phyloP scores from a whole-genome alignment of 1,139 yeast genomes.

The Debaryomycetaceae sp. region DNA sequence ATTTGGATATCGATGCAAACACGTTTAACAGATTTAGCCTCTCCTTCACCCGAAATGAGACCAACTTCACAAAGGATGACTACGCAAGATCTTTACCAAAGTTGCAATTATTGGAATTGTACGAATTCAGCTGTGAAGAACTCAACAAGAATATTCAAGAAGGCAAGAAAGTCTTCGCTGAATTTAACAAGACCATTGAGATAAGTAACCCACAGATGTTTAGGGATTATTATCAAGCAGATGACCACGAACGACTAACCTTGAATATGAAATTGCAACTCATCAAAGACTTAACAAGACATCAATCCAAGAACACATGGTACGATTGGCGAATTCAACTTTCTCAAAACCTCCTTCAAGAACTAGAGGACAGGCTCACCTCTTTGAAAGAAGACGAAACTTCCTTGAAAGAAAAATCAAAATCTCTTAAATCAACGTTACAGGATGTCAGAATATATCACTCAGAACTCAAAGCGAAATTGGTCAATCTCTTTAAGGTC shows the following conservation, averaged over 20 bases:
- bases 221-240: conserved; percentile 40
- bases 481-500: conserved; percentile 18
- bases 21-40: conserved; percentile 23
- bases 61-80: conserved; percentile 18
- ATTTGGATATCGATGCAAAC: conserved; percentile 38
- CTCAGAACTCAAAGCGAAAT: conserved; percentile 17
- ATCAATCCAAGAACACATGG: conserved; percentile 53
- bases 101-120: conserved; percentile 42
- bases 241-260: conserved; percentile 30
- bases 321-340: conserved; percentile 56
- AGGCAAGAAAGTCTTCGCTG: conserved; percentile 42
- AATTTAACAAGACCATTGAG: conserved; percentile 40
- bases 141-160: conserved; percentile 48
- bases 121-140: conserved; percentile 52
- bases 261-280: conserved; percentile 43
- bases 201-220: conserved; percentile 50
- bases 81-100: conserved; percentile 29
- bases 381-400: conserved; percentile 24
- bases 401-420: conserved; percentile 19
- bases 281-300: conserved; percentile 48
- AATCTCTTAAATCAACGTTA: conserved; percentile 13
- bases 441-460: conserved; percentile 11
- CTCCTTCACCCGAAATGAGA: conserved; percentile 14
- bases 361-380: conserved; percentile 26
- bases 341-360: conserved; percentile 32